phyloP scores from a whole-genome alignment of 768 basidiomycete genomes.

The Kwoniella shandongensis region DNA sequence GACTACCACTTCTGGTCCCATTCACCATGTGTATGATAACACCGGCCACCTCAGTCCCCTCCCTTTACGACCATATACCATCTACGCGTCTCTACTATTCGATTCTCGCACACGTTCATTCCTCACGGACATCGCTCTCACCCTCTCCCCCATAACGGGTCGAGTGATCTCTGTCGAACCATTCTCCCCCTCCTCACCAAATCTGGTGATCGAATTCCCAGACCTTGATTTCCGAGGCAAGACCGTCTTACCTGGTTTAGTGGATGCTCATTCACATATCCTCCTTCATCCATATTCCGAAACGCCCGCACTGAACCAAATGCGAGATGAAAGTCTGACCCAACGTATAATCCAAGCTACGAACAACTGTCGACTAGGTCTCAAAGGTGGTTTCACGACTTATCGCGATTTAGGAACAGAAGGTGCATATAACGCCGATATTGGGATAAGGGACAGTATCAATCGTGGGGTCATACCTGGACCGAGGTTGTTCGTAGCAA shows the following conservation, averaged over 20 bases:
- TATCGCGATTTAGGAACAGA: constrained; percentile 34
- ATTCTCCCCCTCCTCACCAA: background rate
- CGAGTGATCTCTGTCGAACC: background rate
- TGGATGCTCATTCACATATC: constrained; percentile 32
- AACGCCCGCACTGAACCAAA: constrained; percentile 26
- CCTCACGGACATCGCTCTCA: constrained; percentile 9
- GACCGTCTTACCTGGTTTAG: constrained; percentile 25
- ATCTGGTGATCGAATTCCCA: background rate
- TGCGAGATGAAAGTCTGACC: constrained; percentile 27
- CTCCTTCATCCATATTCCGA: constrained; percentile 25
- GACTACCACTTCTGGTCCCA: no score
- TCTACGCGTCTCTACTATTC: constrained; percentile 20
- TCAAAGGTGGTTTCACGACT: constrained; percentile 31
- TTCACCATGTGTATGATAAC: no score
- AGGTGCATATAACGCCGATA: constrained; percentile 23
- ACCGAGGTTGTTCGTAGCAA: constrained; percentile 28
- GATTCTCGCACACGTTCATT: constrained; percentile 18
- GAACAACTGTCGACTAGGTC: constrained; percentile 24
- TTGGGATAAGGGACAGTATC: constrained; percentile 23
- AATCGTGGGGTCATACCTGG: constrained; percentile 32
- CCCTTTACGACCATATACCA: background rate
- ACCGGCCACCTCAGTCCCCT: no score
- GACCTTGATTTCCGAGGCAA: constrained; percentile 25
- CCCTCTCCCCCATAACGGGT: constrained; percentile 5
- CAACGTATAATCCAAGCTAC: constrained; percentile 26